Base-by-base conservation (phyloP, 2,329 filamentous ascomycete species). In the Fusarium verrucosum region DNA sequence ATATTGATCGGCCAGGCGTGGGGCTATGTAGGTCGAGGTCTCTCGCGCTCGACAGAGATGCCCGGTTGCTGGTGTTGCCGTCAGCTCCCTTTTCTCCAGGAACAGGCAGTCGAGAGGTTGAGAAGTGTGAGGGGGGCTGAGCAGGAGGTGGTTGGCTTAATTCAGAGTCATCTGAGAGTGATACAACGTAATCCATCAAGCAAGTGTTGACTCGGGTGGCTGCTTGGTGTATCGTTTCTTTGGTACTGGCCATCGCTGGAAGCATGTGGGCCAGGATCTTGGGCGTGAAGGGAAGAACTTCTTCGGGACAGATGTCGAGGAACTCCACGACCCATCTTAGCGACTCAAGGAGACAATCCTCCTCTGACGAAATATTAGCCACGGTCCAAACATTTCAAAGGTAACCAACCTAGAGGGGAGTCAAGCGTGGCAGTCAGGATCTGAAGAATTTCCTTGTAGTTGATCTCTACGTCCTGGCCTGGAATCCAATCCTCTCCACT, bases 241-340 rank as follows among this genome's bases (percentile, higher is more conserved):
- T 91, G 49, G 90, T 92, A 72, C 94, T 96, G 7, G 94, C 94
- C 85, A 99, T 92, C 25, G 94, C 93, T 16, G 95, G 96, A 25
- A 99, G 85, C 53, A 99, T 90, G 72, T 97, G 92, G 2, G 93
- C 92, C 38, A 99, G 81, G 26, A 99, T 89, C 69, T 92, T 92
- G 20, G 96, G 96, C 1, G 96, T 95, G 75, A 98, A 98, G 5
- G 92, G 91, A 37, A 99, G 83, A 5, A 99, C 96, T 72, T 99
- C 95, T 74, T 97, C 95, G 0, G 95, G 94, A 70, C 94, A 97
- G 41, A 99, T 98, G 65, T 98, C 94, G 69, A 99, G 90, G 75
- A 99, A 97, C 58, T 91, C 91, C 67, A 97, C 93, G 65, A 99
- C 93, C 95, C 95, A 99, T 62, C 92, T 87, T 25, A 99, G 82